Evolutionary conservation across 208 protist species (phyloP).

Genomic region (Herpetomonas tarakana): DNA sequence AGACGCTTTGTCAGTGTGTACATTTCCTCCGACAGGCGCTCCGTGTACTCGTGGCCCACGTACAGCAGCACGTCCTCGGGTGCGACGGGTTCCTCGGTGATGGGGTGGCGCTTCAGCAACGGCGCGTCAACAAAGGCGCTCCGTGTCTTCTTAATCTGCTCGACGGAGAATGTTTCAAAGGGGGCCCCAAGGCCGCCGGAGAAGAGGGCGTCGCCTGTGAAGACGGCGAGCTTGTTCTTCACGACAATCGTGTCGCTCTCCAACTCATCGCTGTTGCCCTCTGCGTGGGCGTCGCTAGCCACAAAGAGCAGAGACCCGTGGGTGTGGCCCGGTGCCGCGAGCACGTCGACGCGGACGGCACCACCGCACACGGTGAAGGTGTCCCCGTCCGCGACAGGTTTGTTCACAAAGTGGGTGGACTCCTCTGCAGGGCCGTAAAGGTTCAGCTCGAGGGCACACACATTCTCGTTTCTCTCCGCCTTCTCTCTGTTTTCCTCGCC

Average conservation of each 20-base stretch:
- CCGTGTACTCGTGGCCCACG: conserved; percentile 82
- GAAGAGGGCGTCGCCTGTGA: conserved; percentile 95
- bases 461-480: conserved; percentile 2
- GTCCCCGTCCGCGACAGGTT: conserved; percentile 33
- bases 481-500: conserved; percentile 3
- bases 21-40: conserved; percentile 47
- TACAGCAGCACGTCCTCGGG: conserved; percentile 68
- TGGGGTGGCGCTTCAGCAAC: conserved; percentile 53
- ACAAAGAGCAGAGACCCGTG: conserved; percentile 66
- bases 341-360: conserved; percentile 23
- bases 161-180: conserved; percentile 79
- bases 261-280: conserved; percentile 6
- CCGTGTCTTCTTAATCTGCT: conserved; percentile 42
- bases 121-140: conserved; percentile 37
- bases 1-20: conserved; percentile 24
- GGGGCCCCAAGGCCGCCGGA: conserved; percentile 86
- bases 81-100: conserved; percentile 40
- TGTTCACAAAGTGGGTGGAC: conserved; percentile 28
- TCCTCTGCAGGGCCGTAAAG: conserved; percentile 56
- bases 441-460: conserved; percentile 7
- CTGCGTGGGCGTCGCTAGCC: conserved; percentile 30
- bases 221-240: conserved; percentile 47
- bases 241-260: conserved; percentile 47
- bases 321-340: conserved; percentile 68
- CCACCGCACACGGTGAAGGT: conserved; percentile 33